These are phyloP conservation scores for Arabidopsis thaliana DNA, from an alignment of 345 rosid species.

Conservation along the genomic window DNA sequence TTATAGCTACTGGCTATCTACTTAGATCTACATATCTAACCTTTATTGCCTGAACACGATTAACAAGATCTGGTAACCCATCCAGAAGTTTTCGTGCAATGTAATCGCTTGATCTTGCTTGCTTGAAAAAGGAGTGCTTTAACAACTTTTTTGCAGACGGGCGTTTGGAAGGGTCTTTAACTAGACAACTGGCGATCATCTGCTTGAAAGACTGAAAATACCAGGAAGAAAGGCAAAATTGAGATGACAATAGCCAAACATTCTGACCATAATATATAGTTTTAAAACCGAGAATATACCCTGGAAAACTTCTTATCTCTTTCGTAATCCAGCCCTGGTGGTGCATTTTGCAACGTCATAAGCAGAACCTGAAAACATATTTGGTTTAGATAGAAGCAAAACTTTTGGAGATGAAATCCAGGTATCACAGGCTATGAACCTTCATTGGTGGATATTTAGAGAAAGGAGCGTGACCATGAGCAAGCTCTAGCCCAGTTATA, in stretches of 20 bases:
- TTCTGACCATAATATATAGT: constrained; percentile 5
- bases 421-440: constrained; percentile 51
- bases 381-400: constrained; percentile 40
- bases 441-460: constrained; percentile 99
- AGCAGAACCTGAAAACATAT: constrained; percentile 75
- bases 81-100: constrained; percentile 76
- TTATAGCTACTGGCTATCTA: constrained; percentile 11
- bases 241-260: constrained; percentile 9
- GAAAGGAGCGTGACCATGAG: constrained; percentile 99
- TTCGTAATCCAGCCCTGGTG: constrained; percentile 96
- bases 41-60: constrained; percentile 88
- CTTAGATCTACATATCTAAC: constrained; percentile 46
- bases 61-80: constrained; percentile 94
- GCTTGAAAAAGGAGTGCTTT: constrained; percentile 96
- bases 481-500: constrained; percentile 97
- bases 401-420: constrained; percentile 19
- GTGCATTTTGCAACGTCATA: constrained; percentile 99
- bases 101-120: constrained; percentile 92
- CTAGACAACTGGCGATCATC: constrained; percentile 99
- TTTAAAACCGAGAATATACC: constrained; percentile 52
- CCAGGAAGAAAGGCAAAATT: constrained; percentile 33
- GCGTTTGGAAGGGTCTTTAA: constrained; percentile 94
- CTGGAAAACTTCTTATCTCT: constrained; percentile 94
- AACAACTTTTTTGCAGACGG: constrained; percentile 84
- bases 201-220: constrained; percentile 90